phyloP scores from a whole-genome alignment of 2,329 filamentous ascomycete genomes.

The Zasmidium cellare region DNA sequence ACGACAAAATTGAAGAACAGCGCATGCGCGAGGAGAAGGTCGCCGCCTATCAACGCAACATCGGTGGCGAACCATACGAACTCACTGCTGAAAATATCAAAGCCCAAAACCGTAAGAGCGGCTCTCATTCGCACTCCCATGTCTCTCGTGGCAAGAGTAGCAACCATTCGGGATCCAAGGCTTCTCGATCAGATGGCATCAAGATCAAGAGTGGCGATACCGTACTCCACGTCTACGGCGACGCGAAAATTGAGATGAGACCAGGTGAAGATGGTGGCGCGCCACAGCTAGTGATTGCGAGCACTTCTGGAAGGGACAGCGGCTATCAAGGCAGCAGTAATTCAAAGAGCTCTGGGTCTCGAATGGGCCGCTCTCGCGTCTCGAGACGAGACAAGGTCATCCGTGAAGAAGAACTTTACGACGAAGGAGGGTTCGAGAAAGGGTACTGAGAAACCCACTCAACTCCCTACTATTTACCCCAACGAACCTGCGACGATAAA shows the following conservation, averaged over 20 bases:
- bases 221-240: slow-evolving; percentile 29
- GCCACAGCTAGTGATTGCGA: slow-evolving; percentile 24
- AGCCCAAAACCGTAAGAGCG: slow-evolving; percentile 16
- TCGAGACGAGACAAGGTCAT: slow-evolving; percentile 19
- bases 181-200: slow-evolving; percentile 22
- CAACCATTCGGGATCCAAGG: slow-evolving; percentile 22
- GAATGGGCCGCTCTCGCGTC: slow-evolving; percentile 19
- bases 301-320: slow-evolving; percentile 22
- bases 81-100: slow-evolving; percentile 33
- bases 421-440: slow-evolving; percentile 10
- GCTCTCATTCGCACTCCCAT: slow-evolving; percentile 18
- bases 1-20: slow-evolving; percentile 12
- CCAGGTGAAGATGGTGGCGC: slow-evolving; percentile 27
- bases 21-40: slow-evolving; percentile 20
- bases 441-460: background rate
- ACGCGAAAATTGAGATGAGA: slow-evolving; percentile 27
- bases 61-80: slow-evolving; percentile 22
- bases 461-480: background rate
- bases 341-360: slow-evolving; percentile 23
- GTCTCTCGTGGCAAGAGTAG: slow-evolving; percentile 31
- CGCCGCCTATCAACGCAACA: slow-evolving; percentile 29
- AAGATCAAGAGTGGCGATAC: slow-evolving; percentile 29
- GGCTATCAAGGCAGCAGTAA: slow-evolving; percentile 25
- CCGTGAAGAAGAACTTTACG: slow-evolving; percentile 25
- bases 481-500: background rate